Percentiles rank a stretch among this genome's conserved stretches.
These are phyloP conservation scores for Russula griseocarnosa DNA, from an alignment of 768 basidiomycete species.

Conservation along the genomic window DNA sequence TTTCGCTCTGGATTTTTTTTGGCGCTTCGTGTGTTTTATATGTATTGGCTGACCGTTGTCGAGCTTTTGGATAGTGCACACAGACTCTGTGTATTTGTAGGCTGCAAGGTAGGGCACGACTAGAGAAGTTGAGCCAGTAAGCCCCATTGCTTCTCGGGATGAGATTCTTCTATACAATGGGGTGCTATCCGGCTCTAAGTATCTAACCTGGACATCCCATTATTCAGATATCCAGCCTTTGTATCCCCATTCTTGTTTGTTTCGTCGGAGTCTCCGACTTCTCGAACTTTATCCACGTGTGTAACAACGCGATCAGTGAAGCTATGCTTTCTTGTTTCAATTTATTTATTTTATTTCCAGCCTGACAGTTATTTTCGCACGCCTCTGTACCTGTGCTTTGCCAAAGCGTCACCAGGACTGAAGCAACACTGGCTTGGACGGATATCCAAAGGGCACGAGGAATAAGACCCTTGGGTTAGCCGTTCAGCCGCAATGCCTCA, in stretches of 20 bases:
- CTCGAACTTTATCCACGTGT: slow-evolving; percentile 11
- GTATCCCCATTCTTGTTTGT: slow-evolving; percentile 4
- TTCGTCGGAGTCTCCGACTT: slow-evolving; percentile 19
- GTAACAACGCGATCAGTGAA: background rate
- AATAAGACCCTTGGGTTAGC: background rate
- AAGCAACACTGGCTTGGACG: background rate
- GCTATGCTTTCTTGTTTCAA: background rate
- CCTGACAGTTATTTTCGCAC: slow-evolving; percentile 2
- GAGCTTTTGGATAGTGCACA: background rate
- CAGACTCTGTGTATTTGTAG: background rate
- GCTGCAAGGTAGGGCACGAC: background rate
- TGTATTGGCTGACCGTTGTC: background rate
- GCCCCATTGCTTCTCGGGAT: background rate
- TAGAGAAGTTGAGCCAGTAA: background rate
- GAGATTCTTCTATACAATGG: background rate
- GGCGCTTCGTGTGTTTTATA: background rate
- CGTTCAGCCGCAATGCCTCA: background rate
- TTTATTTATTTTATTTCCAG: slow-evolving; percentile 3
- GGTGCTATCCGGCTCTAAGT: background rate
- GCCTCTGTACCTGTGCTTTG: background rate
- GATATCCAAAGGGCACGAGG: background rate
- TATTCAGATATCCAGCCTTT: slow-evolving; percentile 6
- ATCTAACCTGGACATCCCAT: background rate
- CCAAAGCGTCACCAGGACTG: background rate
- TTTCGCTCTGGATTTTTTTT: background rate